Base-by-base conservation (phyloP, 2,329 filamentous ascomycete species). In the Venturia nashicola region DNA sequence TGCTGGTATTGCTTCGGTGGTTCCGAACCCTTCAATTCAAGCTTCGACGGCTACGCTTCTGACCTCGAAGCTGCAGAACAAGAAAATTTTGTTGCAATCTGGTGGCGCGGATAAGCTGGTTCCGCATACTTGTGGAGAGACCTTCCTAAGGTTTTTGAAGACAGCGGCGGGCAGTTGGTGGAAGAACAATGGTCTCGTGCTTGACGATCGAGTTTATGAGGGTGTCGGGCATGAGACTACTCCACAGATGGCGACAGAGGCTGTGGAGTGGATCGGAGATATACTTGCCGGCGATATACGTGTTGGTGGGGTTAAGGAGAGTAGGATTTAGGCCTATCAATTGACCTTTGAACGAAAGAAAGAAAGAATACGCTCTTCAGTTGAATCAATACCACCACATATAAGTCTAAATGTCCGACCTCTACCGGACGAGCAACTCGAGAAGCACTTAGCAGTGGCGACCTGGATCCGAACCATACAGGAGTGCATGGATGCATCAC, bases 31-130 rank as follows among this genome's bases (percentile, higher is more conserved):
- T 11, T 12, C 39, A 27, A 40, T 64, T 70, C 16, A 69, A 70
- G 23, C 70, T 11, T 70, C 73, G 65, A 71, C 67, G 20, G 39
- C 48, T 0, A 61, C 73, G 11, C 57, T 71, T 1, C 69, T 90
- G 8, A 75, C 75, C 6, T 71, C 70, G 14, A 74, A 73, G 60
- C 67, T 81, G 5, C 74, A 72, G 12, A 84, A 84, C 1, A 91
- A 90, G 77, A 82, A 77, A 66, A 76, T 91, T 34, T 76, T 90
- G 32, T 76, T 84, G 48, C 82, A 87, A 65, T 86, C 84, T 1
- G 88, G 88, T 2, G 85, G 77, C 0, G 82, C 77, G 0, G 90
- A 94, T 70, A 86, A 85, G 69, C 74, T 93, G 3, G 90, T 94
- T 18, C 89, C 90, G 16, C 88, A 89, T 68, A 74, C 76, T 32